Base-by-base conservation (phyloP, 176 grass and related monocot genomes). In the Carex scoparia region DNA sequence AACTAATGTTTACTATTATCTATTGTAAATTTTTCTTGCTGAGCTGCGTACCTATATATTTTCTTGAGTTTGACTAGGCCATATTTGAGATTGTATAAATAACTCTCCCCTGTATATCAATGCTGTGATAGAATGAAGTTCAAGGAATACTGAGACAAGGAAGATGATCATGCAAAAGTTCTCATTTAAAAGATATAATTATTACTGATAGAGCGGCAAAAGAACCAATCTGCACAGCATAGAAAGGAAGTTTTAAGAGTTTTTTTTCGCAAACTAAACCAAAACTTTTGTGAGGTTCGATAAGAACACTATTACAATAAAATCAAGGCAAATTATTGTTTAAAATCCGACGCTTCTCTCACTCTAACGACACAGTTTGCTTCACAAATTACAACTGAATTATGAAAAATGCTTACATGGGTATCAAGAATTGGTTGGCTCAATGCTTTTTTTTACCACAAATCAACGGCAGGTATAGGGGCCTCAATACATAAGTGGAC, bases 11-110 rank as follows among this genome's bases (percentile, higher is more conserved):
- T 71, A 44, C 38, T 46, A 71, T 74, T 49, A 49, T 73, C 18
- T 49, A 14, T 30, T 53, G 70, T 53, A 74, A 74, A 74, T 30
- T 27, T 73, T 74, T 28, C 74, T 78, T 78, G 74, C 74, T 57
- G 28, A 7, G 3, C 13, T 78, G 51, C 9, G 51, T 78, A 53
- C 49, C 56, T 78, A 30, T 78, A 78, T 57, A 35, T 57, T 78
- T 27, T 56, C 23, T 10, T 30, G 11, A 32, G 13, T 57, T 78
- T 32, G 30, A 57, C 23, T 33, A 57, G 23, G 27, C 15, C 27
- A 56, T 56, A 11, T 33, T 78, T 78, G 23, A 56, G 0, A 18
- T 69, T 69, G 33, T 69, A n/a, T 68, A 7, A 38, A 38, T 16
- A 7, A 14, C 65, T 69, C 35, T 31, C 9, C 48, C 18, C 19